Conservation (phyloP, 2,329 filamentous ascomycete species). For the Malbranchea cinnamomea region DNA sequence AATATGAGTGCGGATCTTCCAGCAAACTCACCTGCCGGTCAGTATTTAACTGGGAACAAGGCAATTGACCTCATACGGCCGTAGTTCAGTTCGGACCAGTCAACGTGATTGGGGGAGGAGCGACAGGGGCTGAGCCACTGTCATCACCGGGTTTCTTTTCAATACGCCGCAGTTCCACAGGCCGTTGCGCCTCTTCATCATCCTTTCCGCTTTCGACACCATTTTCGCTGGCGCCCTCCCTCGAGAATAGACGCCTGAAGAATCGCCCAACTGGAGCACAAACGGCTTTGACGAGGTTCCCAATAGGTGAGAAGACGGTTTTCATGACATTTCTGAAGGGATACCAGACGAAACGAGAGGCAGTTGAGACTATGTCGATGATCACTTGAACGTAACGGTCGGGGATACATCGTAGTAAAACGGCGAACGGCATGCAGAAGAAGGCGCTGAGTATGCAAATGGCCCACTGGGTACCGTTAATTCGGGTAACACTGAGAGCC, state of each 20-base stretch:
- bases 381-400: constrained; percentile 41
- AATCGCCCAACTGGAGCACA: constrained; percentile 14
- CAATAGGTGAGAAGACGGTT: constrained; percentile 18
- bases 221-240: constrained; percentile 3
- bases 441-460: constrained; percentile 72
- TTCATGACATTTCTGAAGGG: constrained; percentile 21
- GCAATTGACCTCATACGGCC: constrained; percentile 1
- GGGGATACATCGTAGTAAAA: constrained; percentile 68
- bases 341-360: constrained; percentile 38
- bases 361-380: constrained; percentile 36
- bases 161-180: constrained; percentile 3
- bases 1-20: too few species aligned
- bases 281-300: constrained; percentile 13
- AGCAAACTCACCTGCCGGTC: too few species aligned
- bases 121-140: constrained; percentile 6
- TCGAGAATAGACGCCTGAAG: constrained; percentile 11
- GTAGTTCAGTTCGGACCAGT: constrained; percentile 18
- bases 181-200: constrained; percentile 8
- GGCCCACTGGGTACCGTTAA: constrained; percentile 69
- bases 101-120: constrained; percentile 25
- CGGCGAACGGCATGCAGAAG: constrained; percentile 71
- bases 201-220: constrained; percentile 3
- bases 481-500: constrained; percentile 59
- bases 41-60: not conserved
- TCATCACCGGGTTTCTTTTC: not conserved